A percentile compares a stretch with the other conserved stretches of the same genome.
Conservation (phyloP, 495 filamentous ascomycete species). For the Xylaria cubensis region DNA sequence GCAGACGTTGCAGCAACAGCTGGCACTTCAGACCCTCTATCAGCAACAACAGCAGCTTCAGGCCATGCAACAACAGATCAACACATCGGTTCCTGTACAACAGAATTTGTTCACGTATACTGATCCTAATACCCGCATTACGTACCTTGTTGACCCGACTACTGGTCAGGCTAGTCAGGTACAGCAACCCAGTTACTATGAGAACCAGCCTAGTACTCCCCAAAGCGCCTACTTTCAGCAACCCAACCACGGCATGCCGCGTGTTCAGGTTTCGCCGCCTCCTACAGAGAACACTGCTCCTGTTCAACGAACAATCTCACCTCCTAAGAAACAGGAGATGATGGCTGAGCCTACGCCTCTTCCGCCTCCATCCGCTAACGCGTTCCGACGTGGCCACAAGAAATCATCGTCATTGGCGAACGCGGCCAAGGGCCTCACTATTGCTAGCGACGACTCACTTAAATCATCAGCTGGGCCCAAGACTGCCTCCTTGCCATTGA, state of each 20-base stretch:
- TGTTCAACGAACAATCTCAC: conserved; percentile 65
- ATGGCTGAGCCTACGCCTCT: conserved; percentile 72
- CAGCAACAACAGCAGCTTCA: conserved; percentile 73
- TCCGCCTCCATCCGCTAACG: conserved; percentile 79
- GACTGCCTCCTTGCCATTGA: conserved; percentile 76
- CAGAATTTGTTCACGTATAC: conserved; percentile 77
- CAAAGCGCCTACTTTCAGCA: conserved; percentile 49
- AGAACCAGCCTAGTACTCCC: conserved; percentile 39
- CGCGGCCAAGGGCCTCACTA: conserved; percentile 63
- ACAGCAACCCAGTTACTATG: conserved; percentile 38
- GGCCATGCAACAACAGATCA: conserved; percentile 74
- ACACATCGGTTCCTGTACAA: conserved; percentile 41
- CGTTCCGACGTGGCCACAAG: conserved; percentile 91
- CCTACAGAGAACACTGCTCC: conserved; percentile 60
- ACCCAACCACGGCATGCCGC: conserved; percentile 52
- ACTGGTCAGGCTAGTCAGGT: conserved; percentile 47
- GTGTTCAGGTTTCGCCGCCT: conserved; percentile 82
- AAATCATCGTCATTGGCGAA: conserved; percentile 84
- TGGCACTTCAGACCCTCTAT: conserved; percentile 52
- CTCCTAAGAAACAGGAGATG: conserved; percentile 68
- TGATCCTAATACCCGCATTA: conserved; percentile 83
- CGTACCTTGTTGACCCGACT: conserved; percentile 62
- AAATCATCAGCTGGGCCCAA: conserved; percentile 74
- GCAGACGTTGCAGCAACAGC: conserved; percentile 51
- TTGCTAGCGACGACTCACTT: conserved; percentile 59